Evolutionary conservation across 2,329 filamentous ascomycete species (phyloP).

Genomic region (Fusarium beomiforme): DNA sequence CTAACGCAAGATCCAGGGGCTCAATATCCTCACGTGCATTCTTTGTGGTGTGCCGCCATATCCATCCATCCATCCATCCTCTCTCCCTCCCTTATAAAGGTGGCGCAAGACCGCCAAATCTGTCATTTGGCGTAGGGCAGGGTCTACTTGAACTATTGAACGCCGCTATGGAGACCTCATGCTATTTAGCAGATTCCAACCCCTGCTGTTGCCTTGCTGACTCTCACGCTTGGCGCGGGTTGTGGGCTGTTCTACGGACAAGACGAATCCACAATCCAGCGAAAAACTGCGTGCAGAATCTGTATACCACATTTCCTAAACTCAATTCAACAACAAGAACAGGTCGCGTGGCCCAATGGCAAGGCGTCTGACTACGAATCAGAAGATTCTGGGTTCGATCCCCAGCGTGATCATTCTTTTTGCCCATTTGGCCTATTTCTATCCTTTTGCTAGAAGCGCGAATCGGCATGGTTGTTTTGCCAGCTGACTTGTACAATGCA

Average conservation of each 20-base stretch:
- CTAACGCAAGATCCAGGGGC: slow-evolving; percentile 16
- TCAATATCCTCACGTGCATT: slow-evolving; percentile 18
- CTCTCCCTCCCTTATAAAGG: slow-evolving; percentile 7
- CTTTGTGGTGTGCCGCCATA: slow-evolving; percentile 13
- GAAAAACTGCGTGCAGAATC: background rate
- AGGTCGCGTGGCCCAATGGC: slow-evolving; percentile 39
- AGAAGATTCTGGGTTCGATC: slow-evolving; percentile 45
- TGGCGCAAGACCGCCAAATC: background rate
- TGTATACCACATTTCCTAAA: background rate
- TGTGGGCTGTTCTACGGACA: background rate
- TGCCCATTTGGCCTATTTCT: background rate
- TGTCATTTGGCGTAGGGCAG: background rate
- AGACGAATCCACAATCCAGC: background rate
- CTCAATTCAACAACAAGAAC: background rate
- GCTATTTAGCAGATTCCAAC: background rate
- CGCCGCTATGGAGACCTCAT: background rate
- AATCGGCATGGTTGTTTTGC: background rate
- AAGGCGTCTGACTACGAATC: slow-evolving; percentile 46
- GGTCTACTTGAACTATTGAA: background rate
- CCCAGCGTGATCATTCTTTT: slow-evolving; percentile 36
- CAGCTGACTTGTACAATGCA: background rate
- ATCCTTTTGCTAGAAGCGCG: background rate
- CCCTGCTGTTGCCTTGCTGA: background rate
- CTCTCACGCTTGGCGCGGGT: background rate
- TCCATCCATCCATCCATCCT: too few species aligned